Evolutionary conservation across 768 basidiomycete genomes (phyloP), one percentile per base, ranked within the genome.

Genomic region (Lyophyllum semitale): DNA sequence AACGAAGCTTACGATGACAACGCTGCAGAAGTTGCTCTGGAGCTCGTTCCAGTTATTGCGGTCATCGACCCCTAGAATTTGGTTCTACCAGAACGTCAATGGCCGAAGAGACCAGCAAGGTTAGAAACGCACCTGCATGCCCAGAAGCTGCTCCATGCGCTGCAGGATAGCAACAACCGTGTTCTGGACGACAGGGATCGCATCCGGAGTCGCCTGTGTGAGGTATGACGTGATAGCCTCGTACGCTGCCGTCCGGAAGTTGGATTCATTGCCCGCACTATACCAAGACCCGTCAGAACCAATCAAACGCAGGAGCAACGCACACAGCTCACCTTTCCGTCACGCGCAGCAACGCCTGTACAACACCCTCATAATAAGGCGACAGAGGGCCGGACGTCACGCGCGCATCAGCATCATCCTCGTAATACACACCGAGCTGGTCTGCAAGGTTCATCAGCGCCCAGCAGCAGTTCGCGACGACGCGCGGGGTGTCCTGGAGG

Each of bases 41-140:
- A 99, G 80, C 69, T 99, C 96, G 66, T 97, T 97, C 95, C 96
- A 97, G 76, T 97, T 99, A 73, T 95, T 95, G 59, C 93, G 87
- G 67, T 99, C 97, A 71, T 99, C 97, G 17, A 87, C 79, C 41
- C 97, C 97, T 35, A 99, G 78, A 54, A 98, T 89, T 74, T 98
- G 95, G 70, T 91, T 93, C 85, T 95, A 63, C 8, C 13, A 33
- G 30, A 4, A 4, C 9, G 13, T 43, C 27, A 38, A 27, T 8
- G 18, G 20, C 17, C 9, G 9, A 18, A 29, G 6, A 13, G 1
- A 42, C 2, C 6, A n/a, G 17, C 1, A 27, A 5, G 18, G 6
- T 23, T 2, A 17, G 13, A 43, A 20, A 69, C 81, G 45, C 27
- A 91, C 91, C 79, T 93, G 91, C 76, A 98, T 85, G 48, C 72